Evolutionary conservation across 2,329 filamentous ascomycete genomes (phyloP).

Genomic region (Epichloe aotearoae): DNA sequence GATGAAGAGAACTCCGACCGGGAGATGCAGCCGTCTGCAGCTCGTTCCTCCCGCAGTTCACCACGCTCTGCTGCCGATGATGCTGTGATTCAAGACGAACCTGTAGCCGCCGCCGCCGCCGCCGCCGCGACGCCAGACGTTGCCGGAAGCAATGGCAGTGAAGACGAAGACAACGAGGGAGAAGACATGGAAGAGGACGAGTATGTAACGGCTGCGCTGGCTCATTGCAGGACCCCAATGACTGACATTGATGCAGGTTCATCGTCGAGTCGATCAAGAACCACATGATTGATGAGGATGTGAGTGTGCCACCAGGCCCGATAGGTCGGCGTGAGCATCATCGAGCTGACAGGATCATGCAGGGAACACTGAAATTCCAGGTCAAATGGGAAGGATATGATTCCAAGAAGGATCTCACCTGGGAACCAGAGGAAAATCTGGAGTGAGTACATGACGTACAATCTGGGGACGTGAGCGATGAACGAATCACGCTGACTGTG

Average conservation of each 20-base stretch:
- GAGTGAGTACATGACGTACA: slow-evolving; percentile 11
- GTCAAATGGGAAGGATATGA: slow-evolving; percentile 77
- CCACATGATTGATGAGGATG: slow-evolving; percentile 48
- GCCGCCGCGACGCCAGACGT: slow-evolving; percentile 10
- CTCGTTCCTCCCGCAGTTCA: slow-evolving; percentile 14
- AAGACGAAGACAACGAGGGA: slow-evolving; percentile 14
- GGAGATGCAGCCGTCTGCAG: slow-evolving; percentile 11
- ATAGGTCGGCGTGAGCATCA: neutral
- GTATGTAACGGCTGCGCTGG: slow-evolving; percentile 15
- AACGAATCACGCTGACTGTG: neutral
- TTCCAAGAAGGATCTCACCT: slow-evolving; percentile 56
- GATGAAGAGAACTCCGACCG: slow-evolving; percentile 23
- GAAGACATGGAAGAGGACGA: slow-evolving; percentile 29
- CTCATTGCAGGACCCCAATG: slow-evolving; percentile 13
- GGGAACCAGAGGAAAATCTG: slow-evolving; percentile 62
- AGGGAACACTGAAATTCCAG: slow-evolving; percentile 46
- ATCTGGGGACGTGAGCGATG: neutral
- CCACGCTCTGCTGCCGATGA: slow-evolving; percentile 10
- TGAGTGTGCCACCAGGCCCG: slow-evolving; percentile 17
- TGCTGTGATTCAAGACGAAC: neutral
- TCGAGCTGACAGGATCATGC: slow-evolving; percentile 3
- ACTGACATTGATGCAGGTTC: slow-evolving; percentile 34
- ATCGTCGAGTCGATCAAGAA: slow-evolving; percentile 61
- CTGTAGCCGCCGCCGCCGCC: neutral
- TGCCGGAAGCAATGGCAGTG: slow-evolving; percentile 15